phyloP scores from a whole-genome alignment of 345 rosid genomes.

The Trapa bicornis region DNA sequence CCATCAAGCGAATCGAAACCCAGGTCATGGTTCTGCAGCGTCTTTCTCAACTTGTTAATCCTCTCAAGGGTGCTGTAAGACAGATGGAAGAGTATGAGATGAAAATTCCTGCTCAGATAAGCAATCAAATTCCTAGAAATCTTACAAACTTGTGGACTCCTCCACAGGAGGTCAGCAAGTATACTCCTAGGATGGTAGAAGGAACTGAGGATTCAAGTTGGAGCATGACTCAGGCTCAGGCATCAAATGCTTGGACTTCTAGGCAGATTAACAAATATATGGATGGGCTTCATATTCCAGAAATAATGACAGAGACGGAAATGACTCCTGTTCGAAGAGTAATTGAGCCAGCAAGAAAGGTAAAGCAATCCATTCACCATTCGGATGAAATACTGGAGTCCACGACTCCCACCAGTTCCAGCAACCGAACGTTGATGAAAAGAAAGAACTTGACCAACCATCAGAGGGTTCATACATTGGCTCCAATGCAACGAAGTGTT shows the following conservation, averaged over 20 bases:
- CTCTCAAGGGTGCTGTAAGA: not conserved
- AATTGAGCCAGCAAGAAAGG: not conserved
- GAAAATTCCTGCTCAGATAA: not conserved
- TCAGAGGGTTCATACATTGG: not conserved
- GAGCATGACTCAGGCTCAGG: not conserved
- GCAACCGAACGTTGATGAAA: not conserved
- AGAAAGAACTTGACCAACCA: not conserved
- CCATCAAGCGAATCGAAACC: conserved; percentile 30
- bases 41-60: not conserved
- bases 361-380: not conserved
- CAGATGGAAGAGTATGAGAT: not conserved
- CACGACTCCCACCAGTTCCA: not conserved
- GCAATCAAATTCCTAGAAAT: not conserved
- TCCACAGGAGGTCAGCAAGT: not conserved
- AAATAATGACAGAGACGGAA: not conserved
- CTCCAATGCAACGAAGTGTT: conserved; percentile 6
- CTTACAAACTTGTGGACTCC: not conserved
- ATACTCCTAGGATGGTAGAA: not conserved
- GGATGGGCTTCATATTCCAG: not conserved
- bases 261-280: not conserved
- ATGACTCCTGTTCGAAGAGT: not conserved
- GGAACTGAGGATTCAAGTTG: not conserved
- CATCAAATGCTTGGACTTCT: not conserved
- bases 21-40: conserved; percentile 25
- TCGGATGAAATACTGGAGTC: not conserved